Evolutionary conservation across 2,329 filamentous ascomycete genomes (phyloP), one percentile per base, ranked within the genome.

Genomic region (Fusarium odoratissimum): DNA sequence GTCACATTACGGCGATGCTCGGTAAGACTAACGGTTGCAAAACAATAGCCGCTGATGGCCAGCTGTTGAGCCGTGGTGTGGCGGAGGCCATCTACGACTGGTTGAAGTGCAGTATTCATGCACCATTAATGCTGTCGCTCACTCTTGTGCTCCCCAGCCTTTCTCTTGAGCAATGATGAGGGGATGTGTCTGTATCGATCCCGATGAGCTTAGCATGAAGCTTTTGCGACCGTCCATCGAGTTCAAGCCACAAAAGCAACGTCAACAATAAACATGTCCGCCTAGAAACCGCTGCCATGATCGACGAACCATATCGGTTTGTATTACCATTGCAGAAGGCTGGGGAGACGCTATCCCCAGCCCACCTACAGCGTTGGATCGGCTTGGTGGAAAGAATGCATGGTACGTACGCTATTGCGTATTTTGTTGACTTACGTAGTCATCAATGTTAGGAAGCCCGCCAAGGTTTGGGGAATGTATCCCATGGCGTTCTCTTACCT

Each of bases 391-490:
- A 44, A 71, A 69, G 57, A 67, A 71, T 73, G 60, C 40, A 46
- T 73, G 8, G 65, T 67, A 63, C 66, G 65, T 67, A 71, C 48
- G 56, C 60, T 37, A 46, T 72, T 71, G 70, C 70, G 65, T 60
- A 71, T 44, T 45, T 57, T 57, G 40, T 46, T 56, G 41, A 48
- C 56, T 64, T 48, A 17, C 33, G 31, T 37, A 28, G 49, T 25
- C 31, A 35, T 51, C 52, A 13, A 41, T 28, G 28, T 37, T 58
- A 38, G 23, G 25, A 57, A 55, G 28, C 30, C 31, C 42, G 45
- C 57, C 65, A 57, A 68, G 49, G 25, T 25, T 52, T 31, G 23
- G 28, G 57, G 64, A 63, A 68, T 64, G 65, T 16, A 40, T 63
- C 7, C n/a, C 40, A 42, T 19, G 21, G n/a, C 44, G 16, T 48